Evolutionary conservation across 116 monocot genomes (phyloP).

Genomic region (Posidonia oceanica): DNA sequence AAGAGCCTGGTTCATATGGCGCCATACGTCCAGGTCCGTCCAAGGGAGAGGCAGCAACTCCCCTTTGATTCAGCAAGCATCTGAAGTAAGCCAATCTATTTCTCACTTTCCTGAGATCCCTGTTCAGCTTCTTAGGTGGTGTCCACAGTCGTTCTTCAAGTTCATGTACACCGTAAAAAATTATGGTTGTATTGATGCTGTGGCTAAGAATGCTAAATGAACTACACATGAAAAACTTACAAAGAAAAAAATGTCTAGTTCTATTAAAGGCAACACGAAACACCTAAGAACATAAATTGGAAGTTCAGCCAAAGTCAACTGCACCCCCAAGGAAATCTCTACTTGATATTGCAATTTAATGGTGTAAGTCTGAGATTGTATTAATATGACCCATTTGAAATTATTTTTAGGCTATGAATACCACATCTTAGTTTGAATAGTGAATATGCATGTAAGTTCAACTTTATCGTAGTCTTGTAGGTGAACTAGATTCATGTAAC

Average conservation of each 20-base stretch:
- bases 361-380: too few relatives aligned
- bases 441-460: too few relatives aligned
- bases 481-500: too few relatives aligned
- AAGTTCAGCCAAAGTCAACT: too few relatives aligned
- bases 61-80: conserved; percentile 31
- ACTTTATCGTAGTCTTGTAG: too few relatives aligned
- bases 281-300: background rate
- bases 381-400: too few relatives aligned
- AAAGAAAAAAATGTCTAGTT: background rate
- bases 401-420: too few relatives aligned
- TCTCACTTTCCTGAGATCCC: conserved; percentile 13
- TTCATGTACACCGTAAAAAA: background rate
- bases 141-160: conserved; percentile 33
- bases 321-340: too few relatives aligned
- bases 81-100: conserved; percentile 22
- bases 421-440: too few relatives aligned
- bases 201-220: background rate
- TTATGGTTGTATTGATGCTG: background rate
- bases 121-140: conserved; percentile 19
- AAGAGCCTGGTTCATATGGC: conserved; percentile 30
- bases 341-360: too few relatives aligned
- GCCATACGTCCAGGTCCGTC: conserved; percentile 17
- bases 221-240: background rate
- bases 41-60: conserved; percentile 33
- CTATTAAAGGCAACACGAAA: background rate